Evolutionary conservation across 805 yeast genomes (phyloP), one percentile per base, ranked within the genome.

Genomic region (Candida piceae): DNA sequence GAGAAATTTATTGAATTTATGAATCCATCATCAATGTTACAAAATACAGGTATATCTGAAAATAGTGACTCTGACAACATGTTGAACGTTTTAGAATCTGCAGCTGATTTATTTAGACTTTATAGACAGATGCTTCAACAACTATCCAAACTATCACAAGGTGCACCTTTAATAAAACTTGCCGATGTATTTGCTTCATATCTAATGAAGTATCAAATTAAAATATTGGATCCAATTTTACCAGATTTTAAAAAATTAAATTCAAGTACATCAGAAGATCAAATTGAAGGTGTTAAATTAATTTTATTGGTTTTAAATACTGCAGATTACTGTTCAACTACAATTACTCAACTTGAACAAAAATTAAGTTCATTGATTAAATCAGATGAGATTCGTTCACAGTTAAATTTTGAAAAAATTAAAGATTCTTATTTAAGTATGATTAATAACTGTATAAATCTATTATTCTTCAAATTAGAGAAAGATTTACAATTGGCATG

Each of bases 291-390:
- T 1, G 63, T 85, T 15, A 71, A 70, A 30, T 75, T 82, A 41
- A 68, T 84, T 2, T 80, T 93, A 20, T 64, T 86, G 53, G 72
- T 88, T 8, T 62, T 90, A 24, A 86, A 87, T 48, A 90, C 98
- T 0, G 87, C 95, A 1, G 96, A 90, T 55, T 93, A 89, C 57
- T 80, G 95, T 41, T 74, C 85, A 13, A 68, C 76, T 9, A 93
- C 96, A 3, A 75, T 81, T 2, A 71, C 70, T 10, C 97, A 93
- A 54, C 62, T 93, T 31, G 87, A 80, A 48, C 84, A 80, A 18
- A 76, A 76, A 48, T 59, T 53, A 65, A 65, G 31, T 49, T 70
- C 58, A 55, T 63, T 60, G 49, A 67, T 57, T 45, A 36, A 45
- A 28, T 57, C 62, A 13, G 52, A 58, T 12, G 57, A 60, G 16